Base-by-base conservation (phyloP, 2,329 filamentous ascomycete species). In the Aureobasidium sp. region DNA sequence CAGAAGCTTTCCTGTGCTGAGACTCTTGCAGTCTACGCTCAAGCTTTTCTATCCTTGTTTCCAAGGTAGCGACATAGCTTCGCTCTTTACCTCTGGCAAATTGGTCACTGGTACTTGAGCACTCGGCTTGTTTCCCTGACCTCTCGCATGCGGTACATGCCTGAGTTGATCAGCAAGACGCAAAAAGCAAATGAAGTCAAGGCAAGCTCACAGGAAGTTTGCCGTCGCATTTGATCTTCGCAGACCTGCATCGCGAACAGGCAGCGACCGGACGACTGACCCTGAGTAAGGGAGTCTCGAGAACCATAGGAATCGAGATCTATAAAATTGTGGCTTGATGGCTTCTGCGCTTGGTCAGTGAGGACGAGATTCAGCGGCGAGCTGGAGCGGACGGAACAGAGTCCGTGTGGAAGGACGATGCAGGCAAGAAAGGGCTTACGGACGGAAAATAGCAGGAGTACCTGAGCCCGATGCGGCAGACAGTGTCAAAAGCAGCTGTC, bases 151-250 rank as follows among this genome's bases (percentile, higher is more conserved):
- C 93, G 8, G 91, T 95, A 72, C 94, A 99, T 8, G 92, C 91
- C 68, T 69, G 37, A 17, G 20, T 7, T 1, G 14, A 20, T 47
- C 14, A 62, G 58, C 12, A 17, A 44, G 5, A 31, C 20, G 20
- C n/a, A 20, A 15, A 20, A 15, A 34, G 17, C 20, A 29, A 14
- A 45, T 37, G 20, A 17, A 48, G 44, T 56, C 20, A 27, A 37
- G 34, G 31, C 55, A 48, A 48, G 62, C 64, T 57, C 37, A 70
- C 70, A 12, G 94, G 94, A 41, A 97, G 80, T 75, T 97, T 97
- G 65, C 94, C 93, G 77, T 97, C 94, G 71, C 94, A 99, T 85
- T 95, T 97, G 73, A 97, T 91, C 78, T 99, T 99, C 60, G 93
- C 92, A 64, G 88, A 85, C 64, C 94, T 90, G 78, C 89, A 93